phyloP scores from a whole-genome alignment of 1,139 yeast genomes.

The Eremothecium cymbalariae region DNA sequence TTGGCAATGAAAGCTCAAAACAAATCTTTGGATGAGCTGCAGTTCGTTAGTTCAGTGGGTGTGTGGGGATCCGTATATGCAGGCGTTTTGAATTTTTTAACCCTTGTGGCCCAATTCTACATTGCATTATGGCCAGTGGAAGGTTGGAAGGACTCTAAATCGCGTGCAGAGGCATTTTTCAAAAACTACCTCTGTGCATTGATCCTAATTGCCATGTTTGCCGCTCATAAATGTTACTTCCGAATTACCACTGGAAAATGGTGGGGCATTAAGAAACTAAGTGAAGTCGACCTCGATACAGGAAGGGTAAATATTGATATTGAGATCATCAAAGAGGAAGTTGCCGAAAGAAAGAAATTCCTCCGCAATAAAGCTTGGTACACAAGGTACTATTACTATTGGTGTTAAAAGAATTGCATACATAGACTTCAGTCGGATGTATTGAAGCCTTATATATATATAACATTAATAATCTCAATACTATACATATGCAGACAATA shows the following conservation, averaged over 20 bases:
- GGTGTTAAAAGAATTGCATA: slow-evolving; percentile 36
- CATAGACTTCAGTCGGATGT: too few relatives aligned
- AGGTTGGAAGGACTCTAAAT: slow-evolving; percentile 60
- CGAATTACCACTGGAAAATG: slow-evolving; percentile 37
- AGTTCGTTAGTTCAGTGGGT: slow-evolving; percentile 64
- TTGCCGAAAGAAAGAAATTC: slow-evolving; percentile 16
- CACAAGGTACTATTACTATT: slow-evolving; percentile 36
- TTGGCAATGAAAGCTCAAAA: slow-evolving; percentile 61
- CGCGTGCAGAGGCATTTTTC: slow-evolving; percentile 39
- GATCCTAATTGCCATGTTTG: slow-evolving; percentile 39
- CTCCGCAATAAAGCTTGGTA: slow-evolving; percentile 28
- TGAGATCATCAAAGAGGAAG: slow-evolving; percentile 25
- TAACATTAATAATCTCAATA: too few relatives aligned
- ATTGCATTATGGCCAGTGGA: slow-evolving; percentile 76
- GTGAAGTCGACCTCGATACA: slow-evolving; percentile 43
- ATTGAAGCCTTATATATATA: background rate
- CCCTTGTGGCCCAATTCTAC: slow-evolving; percentile 70
- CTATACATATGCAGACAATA: too few relatives aligned
- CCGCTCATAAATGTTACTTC: slow-evolving; percentile 41
- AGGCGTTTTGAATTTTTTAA: slow-evolving; percentile 46
- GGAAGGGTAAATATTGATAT: slow-evolving; percentile 44
- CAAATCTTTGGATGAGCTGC: slow-evolving; percentile 54
- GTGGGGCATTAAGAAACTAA: slow-evolving; percentile 33
- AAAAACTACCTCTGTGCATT: slow-evolving; percentile 45
- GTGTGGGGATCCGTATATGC: slow-evolving; percentile 62